Evolutionary conservation across 768 basidiomycete species (phyloP).

Genomic region (Suillus subalutaceus): DNA sequence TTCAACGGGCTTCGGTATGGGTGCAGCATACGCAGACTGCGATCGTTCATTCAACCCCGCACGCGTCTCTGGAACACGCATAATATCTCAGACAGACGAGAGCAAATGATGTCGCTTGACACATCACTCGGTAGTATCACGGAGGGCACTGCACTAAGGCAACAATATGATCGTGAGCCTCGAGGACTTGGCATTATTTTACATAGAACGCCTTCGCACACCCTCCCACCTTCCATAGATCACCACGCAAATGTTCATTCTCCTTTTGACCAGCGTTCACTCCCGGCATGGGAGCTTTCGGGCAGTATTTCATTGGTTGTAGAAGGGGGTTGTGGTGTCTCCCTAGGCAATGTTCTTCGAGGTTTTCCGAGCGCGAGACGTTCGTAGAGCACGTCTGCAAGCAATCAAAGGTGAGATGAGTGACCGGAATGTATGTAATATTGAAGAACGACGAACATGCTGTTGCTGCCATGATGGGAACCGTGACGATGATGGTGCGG

Average conservation of each 20-base stretch:
- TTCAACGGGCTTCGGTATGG: slow-evolving; percentile 84
- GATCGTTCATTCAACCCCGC: slow-evolving; percentile 93
- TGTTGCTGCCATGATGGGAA: slow-evolving; percentile 67
- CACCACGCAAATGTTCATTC: slow-evolving; percentile 3
- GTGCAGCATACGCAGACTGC: slow-evolving; percentile 89
- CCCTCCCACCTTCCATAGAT: slow-evolving; percentile 9
- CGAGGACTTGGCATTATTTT: slow-evolving; percentile 17
- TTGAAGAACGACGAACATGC: slow-evolving; percentile 49
- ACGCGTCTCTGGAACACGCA: slow-evolving; percentile 80
- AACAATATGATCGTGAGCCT: slow-evolving; percentile 31
- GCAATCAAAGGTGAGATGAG: background rate
- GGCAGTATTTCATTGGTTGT: slow-evolving; percentile 13
- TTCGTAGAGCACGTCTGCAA: slow-evolving; percentile 65
- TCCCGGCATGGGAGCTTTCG: slow-evolving; percentile 8
- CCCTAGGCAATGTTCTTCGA: slow-evolving; percentile 40
- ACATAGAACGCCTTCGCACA: slow-evolving; percentile 15
- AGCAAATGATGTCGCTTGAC: slow-evolving; percentile 20
- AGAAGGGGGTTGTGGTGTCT: slow-evolving; percentile 1
- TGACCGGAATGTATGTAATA: slow-evolving; percentile 13
- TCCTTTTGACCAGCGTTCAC: background rate
- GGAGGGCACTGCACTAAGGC: background rate
- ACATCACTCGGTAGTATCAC: background rate
- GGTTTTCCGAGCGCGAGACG: slow-evolving; percentile 59
- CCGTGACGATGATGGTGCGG: slow-evolving; percentile 59
- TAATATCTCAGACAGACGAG: slow-evolving; percentile 48